A percentile compares a stretch with the other conserved stretches of the same genome.
phyloP scores from a whole-genome alignment of 148 eudicot genomes.

The Fagopyrum homotropicum region DNA sequence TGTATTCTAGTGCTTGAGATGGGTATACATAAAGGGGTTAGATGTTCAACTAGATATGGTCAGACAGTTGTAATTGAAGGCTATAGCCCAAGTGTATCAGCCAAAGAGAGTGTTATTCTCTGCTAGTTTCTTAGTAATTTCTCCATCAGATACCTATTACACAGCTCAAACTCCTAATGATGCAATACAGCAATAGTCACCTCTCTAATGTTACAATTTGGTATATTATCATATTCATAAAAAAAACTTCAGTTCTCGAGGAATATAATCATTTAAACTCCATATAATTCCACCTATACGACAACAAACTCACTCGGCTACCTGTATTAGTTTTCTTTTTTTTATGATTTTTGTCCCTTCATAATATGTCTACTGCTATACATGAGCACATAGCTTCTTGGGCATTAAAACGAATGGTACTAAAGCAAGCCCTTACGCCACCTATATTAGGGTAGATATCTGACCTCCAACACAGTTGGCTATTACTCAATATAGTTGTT shows the following conservation, averaged over 20 bases:
- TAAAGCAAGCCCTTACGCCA: background rate
- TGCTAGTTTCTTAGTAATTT: background rate
- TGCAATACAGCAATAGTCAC: too few species aligned
- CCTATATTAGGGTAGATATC: background rate
- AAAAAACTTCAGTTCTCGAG: background rate
- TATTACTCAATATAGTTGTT: constrained; percentile 4
- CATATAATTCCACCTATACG: background rate
- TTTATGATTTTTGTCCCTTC: background rate
- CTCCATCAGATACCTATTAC: too few species aligned
- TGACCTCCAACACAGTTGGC: background rate
- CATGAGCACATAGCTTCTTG: background rate
- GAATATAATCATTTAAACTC: background rate
- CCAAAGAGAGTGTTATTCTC: background rate
- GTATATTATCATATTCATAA: background rate
- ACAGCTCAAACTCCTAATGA: too few species aligned
- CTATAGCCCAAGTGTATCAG: background rate
- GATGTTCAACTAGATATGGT: background rate
- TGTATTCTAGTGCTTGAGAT: background rate
- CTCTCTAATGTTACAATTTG: background rate
- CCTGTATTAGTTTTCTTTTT: background rate
- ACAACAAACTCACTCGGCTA: background rate
- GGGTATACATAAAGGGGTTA: background rate
- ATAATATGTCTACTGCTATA: background rate
- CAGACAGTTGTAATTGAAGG: background rate
- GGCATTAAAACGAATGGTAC: background rate